These are phyloP conservation scores for Piloderma croceum DNA, from an alignment of 768 basidiomycete species.

Conservation along the genomic window DNA sequence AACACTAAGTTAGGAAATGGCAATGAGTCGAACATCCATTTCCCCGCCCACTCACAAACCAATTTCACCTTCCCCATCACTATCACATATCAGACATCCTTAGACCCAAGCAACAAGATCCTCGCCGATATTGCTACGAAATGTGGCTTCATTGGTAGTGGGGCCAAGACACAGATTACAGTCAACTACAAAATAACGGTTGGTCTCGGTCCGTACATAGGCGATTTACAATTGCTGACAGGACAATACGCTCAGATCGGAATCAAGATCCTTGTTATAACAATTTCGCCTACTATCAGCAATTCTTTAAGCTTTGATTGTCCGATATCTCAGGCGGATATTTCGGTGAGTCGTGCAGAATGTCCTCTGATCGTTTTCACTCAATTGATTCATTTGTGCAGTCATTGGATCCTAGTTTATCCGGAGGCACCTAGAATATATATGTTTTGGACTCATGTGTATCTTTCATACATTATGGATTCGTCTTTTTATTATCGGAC, in stretches of 20 bases:
- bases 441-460: no score
- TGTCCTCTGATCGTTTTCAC: no score
- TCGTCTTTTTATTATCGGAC: no score
- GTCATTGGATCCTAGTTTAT: no score
- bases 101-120: conserved; percentile 48
- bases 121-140: conserved; percentile 57
- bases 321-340: conserved; percentile 40
- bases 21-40: conserved; percentile 33
- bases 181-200: conserved; percentile 68
- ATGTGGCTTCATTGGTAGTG: conserved; percentile 52
- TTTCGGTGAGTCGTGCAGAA: conserved; percentile 23
- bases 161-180: conserved; percentile 41
- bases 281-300: conserved; percentile 60
- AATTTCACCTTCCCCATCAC: conserved; percentile 75
- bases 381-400: no score
- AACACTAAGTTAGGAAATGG: conserved; percentile 67
- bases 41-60: conserved; percentile 46
- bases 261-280: conserved; percentile 59
- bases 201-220: conserved; percentile 17
- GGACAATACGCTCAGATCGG: conserved; percentile 39
- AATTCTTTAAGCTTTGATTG: conserved; percentile 60
- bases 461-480: no score
- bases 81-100: conserved; percentile 50
- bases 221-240: conserved; percentile 8
- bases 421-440: no score